phyloP scores from a whole-genome alignment of 192 early-diverging fungal species.

The Linnemannia schmuckeri region DNA sequence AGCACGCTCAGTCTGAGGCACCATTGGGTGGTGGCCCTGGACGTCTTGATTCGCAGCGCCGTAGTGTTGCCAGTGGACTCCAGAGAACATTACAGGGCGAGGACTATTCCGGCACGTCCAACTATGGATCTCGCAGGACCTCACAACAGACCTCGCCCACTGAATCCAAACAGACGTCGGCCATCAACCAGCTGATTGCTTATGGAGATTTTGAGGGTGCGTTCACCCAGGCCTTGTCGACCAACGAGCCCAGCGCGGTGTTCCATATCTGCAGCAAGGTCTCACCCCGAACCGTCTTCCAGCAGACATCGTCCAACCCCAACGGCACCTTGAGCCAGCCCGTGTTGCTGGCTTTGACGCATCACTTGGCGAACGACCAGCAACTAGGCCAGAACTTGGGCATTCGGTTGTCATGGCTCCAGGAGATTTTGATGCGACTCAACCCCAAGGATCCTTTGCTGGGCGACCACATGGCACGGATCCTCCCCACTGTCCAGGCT shows the following conservation, averaged over 20 bases:
- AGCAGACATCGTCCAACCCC: slow-evolving; percentile 24
- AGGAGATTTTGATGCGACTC: slow-evolving; percentile 35
- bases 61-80: slow-evolving; percentile 40
- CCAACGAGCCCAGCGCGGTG: slow-evolving; percentile 48
- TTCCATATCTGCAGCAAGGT: slow-evolving; percentile 56
- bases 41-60: slow-evolving; percentile 30
- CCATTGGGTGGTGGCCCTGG: slow-evolving; percentile 6
- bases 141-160: slow-evolving; percentile 42
- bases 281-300: slow-evolving; percentile 53
- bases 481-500: slow-evolving; percentile 45
- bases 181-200: slow-evolving; percentile 42
- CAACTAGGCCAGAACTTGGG: slow-evolving; percentile 54
- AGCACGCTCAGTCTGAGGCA: slow-evolving; percentile 23
- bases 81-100: slow-evolving; percentile 48
- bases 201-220: slow-evolving; percentile 48
- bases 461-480: slow-evolving; percentile 44
- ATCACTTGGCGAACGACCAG: slow-evolving; percentile 53
- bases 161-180: slow-evolving; percentile 32
- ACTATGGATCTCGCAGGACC: slow-evolving; percentile 49
- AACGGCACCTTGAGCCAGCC: slow-evolving; percentile 54
- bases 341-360: slow-evolving; percentile 59
- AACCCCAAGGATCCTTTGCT: slow-evolving; percentile 46
- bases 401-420: slow-evolving; percentile 34
- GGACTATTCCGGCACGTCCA: slow-evolving; percentile 8
- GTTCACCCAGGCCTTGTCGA: slow-evolving; percentile 57